A percentile compares a stretch with the other conserved stretches of the same genome.
These are phyloP conservation scores for Rhodotorula babjevae DNA, from an alignment of 768 basidiomycete species.

Conservation along the genomic window DNA sequence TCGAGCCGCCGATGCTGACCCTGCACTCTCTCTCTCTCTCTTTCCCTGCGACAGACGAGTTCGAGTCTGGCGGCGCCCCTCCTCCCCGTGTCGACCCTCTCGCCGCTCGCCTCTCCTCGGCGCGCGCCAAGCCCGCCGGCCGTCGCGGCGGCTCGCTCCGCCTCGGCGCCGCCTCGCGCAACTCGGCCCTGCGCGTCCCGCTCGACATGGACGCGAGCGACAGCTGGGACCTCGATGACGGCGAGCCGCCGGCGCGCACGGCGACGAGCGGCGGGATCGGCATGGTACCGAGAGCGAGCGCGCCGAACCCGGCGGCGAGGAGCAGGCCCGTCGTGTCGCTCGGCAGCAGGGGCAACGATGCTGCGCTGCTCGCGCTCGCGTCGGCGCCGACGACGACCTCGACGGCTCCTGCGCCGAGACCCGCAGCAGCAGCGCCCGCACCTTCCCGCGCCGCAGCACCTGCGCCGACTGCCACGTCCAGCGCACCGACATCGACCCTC, in stretches of 20 bases:
- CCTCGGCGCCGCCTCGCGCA: constrained; percentile 2
- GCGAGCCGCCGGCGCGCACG: background rate
- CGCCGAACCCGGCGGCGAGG: background rate
- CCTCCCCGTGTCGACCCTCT: constrained; percentile 17
- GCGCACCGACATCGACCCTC: background rate
- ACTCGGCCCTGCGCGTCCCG: background rate
- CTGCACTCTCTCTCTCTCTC: no score
- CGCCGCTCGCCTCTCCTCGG: constrained; percentile 22
- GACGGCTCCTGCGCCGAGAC: background rate
- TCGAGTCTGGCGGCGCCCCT: constrained; percentile 55
- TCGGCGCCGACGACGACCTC: background rate
- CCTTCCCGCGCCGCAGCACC: background rate
- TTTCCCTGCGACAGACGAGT: constrained; percentile 56
- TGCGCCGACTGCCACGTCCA: background rate
- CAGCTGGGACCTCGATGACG: constrained; percentile 32
- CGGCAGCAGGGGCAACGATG: background rate
- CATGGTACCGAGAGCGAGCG: background rate
- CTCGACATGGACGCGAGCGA: constrained; percentile 36
- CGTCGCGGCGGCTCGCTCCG: background rate
- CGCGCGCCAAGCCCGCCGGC: constrained; percentile 17
- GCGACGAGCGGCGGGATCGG: background rate
- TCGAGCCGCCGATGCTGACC: no score
- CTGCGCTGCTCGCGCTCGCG: background rate
- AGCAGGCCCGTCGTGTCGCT: background rate
- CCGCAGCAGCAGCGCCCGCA: background rate